Percentiles rank a stretch among this genome's conserved stretches.
phyloP scores from a whole-genome alignment of 352 stramenopile species.

The Phytophthora citricola region DNA sequence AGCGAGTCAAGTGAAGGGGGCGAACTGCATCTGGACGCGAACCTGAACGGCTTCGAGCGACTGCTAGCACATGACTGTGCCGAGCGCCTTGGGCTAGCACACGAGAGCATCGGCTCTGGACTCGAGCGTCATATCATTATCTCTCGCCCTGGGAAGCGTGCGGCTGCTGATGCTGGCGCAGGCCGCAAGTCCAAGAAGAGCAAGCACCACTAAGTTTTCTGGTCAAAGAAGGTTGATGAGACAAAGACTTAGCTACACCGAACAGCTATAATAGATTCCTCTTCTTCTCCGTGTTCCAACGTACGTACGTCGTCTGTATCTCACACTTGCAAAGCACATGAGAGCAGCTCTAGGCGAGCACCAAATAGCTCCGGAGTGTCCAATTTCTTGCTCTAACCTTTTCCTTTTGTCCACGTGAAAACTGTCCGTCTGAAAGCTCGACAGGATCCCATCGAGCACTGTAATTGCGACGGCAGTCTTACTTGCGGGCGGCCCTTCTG shows the following conservation, averaged over 20 bases:
- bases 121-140: conserved; percentile 87
- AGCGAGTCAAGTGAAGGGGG: conserved; percentile 48
- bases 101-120: conserved; percentile 72
- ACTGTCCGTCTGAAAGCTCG: conserved; percentile 6
- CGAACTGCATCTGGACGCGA: conserved; percentile 72
- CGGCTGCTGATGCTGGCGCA: conserved; percentile 11
- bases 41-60: conserved; percentile 85
- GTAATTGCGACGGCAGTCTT: conserved; percentile 33
- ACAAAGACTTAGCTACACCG: conserved; percentile 25
- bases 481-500: conserved; percentile 87
- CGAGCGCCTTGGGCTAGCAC: conserved; percentile 72
- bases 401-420: conserved; percentile 11
- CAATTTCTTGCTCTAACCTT: conserved; percentile 39
- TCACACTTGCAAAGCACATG: conserved; percentile 26
- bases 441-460: conserved; percentile 6
- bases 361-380: conserved; percentile 23
- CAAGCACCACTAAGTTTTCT: conserved; percentile 21
- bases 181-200: conserved; percentile 42
- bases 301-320: conserved; percentile 14
- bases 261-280: conserved; percentile 47
- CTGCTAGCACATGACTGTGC: conserved; percentile 85
- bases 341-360: conserved; percentile 19
- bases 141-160: conserved; percentile 35
- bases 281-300: conserved; percentile 34
- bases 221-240: conserved; percentile 4